Evolutionary conservation across 1,284 basidiomycete genomes (phyloP).

Genomic region (Ceratobasidium sp.): DNA sequence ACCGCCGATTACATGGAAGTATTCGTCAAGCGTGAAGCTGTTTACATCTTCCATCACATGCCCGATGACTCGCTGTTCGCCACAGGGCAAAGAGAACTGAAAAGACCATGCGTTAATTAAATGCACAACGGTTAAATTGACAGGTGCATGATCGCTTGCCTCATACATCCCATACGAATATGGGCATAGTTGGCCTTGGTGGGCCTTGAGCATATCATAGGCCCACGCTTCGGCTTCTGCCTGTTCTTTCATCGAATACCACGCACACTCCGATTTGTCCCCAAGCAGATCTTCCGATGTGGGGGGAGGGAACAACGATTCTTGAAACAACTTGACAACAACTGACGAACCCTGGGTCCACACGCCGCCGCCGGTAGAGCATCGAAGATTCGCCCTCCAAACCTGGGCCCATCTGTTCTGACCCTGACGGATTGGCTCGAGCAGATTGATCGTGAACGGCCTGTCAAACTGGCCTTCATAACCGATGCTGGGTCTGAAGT

Average conservation of each 20-base stretch:
- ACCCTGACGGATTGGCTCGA: conserved; percentile 37
- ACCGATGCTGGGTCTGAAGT: conserved; percentile 32
- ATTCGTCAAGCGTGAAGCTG: conserved; percentile 38
- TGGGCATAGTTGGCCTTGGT: conserved; percentile 35
- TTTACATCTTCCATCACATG: conserved; percentile 40
- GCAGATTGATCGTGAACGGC: conserved; percentile 36
- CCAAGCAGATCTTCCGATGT: conserved; percentile 33
- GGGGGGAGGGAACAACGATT: conserved; percentile 37
- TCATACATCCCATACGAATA: conserved; percentile 40
- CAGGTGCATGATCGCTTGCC: conserved; percentile 7
- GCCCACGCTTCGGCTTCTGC: conserved; percentile 39
- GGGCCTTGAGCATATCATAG: conserved; percentile 35
- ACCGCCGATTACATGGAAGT: conserved; percentile 31
- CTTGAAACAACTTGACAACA: conserved; percentile 37
- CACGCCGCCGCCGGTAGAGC: conserved; percentile 28
- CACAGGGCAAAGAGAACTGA: conserved; percentile 37
- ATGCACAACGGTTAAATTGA: conserved; percentile 7
- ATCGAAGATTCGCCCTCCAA: conserved; percentile 39
- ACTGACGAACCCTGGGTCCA: conserved; percentile 30
- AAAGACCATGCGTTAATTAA: background rate
- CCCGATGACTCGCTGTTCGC: conserved; percentile 38
- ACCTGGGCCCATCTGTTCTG: conserved; percentile 39
- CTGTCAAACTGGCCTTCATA: conserved; percentile 32
- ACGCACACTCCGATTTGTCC: conserved; percentile 37
- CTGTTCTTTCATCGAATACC: conserved; percentile 39